These are phyloP conservation scores for Solanum corneliomulleri DNA, from an alignment of 257 asterid species.

Conservation along the genomic window DNA sequence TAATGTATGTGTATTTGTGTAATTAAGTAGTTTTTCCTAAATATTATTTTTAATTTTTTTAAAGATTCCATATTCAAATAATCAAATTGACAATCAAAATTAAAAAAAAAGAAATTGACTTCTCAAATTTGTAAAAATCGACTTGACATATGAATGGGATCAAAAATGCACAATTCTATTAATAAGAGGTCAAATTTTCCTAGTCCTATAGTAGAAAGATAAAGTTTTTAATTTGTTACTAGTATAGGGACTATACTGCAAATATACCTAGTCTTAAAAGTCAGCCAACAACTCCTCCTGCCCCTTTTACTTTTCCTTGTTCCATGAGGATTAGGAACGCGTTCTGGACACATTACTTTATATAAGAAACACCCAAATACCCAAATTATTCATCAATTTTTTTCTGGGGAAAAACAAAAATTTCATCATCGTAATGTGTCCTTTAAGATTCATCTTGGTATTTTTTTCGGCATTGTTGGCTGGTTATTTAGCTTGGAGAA, in stretches of 20 bases:
- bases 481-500: slow-evolving; percentile 40
- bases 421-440: slow-evolving; percentile 25
- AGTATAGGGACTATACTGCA: background rate
- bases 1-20: background rate
- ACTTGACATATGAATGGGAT: background rate
- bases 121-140: background rate
- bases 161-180: background rate
- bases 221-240: background rate
- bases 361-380: background rate
- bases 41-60: too few species aligned
- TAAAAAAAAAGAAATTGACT: rapidly evolving
- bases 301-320: background rate
- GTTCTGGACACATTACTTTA: background rate
- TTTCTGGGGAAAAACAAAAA: background rate
- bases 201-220: background rate
- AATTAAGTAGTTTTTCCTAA: background rate
- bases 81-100: background rate
- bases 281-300: slow-evolving; percentile 4
- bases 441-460: slow-evolving; percentile 41
- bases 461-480: slow-evolving; percentile 46
- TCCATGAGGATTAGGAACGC: background rate
- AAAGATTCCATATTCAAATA: background rate
- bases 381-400: background rate
- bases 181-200: background rate
- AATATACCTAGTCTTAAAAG: background rate